Evolutionary conservation across 2,329 filamentous ascomycete genomes (phyloP).

Genomic region (Aureobasidium sp.): DNA sequence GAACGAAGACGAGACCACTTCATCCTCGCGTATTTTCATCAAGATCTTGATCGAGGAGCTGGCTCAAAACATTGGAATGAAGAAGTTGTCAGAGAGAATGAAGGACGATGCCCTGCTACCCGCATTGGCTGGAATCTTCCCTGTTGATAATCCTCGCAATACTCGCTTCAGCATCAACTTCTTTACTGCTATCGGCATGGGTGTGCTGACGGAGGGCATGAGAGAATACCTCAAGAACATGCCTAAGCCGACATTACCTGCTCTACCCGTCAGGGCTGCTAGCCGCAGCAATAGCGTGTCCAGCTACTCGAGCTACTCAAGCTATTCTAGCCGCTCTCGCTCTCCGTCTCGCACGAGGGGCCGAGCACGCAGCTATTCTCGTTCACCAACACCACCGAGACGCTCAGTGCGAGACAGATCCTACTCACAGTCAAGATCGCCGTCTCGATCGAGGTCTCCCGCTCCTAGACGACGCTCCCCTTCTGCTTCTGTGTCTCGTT

Average conservation of each 20-base stretch:
- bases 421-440: slow-evolving; percentile 22
- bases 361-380: slow-evolving; percentile 28
- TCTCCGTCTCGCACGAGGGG: slow-evolving; percentile 29
- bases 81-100: slow-evolving; percentile 79
- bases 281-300: slow-evolving; percentile 72
- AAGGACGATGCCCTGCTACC: slow-evolving; percentile 82
- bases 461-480: slow-evolving; percentile 21
- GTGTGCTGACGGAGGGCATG: slow-evolving; percentile 94
- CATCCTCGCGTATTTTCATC: slow-evolving; percentile 97
- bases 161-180: slow-evolving; percentile 99
- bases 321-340: slow-evolving; percentile 55
- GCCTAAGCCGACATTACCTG: slow-evolving; percentile 83
- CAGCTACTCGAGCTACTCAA: slow-evolving; percentile 86
- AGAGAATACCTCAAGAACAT: slow-evolving; percentile 90
- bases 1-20: slow-evolving; percentile 97
- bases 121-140: slow-evolving; percentile 88
- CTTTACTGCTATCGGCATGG: slow-evolving; percentile 98
- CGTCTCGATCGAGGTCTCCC: slow-evolving; percentile 22
- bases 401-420: slow-evolving; percentile 25
- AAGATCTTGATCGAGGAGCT: slow-evolving; percentile 98
- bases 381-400: slow-evolving; percentile 33
- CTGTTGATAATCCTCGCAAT: slow-evolving; percentile 87
- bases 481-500: slow-evolving; percentile 28
- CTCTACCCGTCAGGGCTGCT: slow-evolving; percentile 57
- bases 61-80: slow-evolving; percentile 85